These are phyloP conservation scores for Gaultheria prostrata DNA, from an alignment of 148 eudicot species.

Conservation along the genomic window DNA sequence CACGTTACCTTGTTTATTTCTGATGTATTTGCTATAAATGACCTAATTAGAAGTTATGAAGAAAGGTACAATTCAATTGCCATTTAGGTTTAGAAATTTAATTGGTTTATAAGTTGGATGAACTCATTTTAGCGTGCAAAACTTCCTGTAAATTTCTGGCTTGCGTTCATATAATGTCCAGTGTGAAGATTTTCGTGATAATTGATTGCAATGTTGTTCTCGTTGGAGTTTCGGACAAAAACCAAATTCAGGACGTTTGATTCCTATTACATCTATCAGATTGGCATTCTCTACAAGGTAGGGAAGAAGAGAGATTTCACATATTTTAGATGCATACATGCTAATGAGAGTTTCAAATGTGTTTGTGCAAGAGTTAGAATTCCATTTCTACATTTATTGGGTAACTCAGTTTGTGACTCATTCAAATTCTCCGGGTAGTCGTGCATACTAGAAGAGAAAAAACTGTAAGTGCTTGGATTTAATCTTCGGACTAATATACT, in stretches of 20 bases:
- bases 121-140: background rate
- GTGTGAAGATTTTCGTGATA: background rate
- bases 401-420: no score
- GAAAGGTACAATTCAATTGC: no score
- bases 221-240: background rate
- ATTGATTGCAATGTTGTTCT: background rate
- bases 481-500: background rate
- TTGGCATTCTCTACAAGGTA: background rate
- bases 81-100: background rate
- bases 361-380: background rate
- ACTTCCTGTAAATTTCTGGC: background rate
- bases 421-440: background rate
- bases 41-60: no score
- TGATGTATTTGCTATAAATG: no score
- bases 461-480: background rate
- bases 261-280: background rate
- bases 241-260: background rate
- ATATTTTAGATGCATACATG: background rate
- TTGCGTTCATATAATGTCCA: background rate
- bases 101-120: background rate
- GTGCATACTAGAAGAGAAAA: background rate
- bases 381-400: background rate
- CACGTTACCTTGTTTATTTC: no score
- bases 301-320: background rate
- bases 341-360: background rate